phyloP scores from a whole-genome alignment of 2,329 filamentous ascomycete genomes.

The Chalara sp. region DNA sequence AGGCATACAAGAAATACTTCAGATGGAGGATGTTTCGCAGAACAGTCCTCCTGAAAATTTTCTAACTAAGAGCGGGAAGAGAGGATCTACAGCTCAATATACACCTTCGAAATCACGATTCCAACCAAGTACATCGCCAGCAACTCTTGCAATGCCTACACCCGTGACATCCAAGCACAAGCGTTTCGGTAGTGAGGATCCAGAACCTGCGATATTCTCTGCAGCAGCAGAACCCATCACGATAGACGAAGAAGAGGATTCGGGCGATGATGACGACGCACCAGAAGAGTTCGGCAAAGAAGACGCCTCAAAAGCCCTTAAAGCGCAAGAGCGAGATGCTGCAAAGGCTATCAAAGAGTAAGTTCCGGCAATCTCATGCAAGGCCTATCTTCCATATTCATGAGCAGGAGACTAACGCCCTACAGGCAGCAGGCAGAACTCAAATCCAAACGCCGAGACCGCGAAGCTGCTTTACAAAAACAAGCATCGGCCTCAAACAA shows the following conservation, averaged over 20 bases:
- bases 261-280: conserved; percentile 24
- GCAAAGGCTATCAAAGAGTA: conserved; percentile 23
- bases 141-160: not conserved
- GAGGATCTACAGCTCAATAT: not conserved
- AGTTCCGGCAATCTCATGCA: not conserved
- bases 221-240: conserved; percentile 3
- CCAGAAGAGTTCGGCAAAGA: conserved; percentile 23
- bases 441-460: conserved; percentile 24
- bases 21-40: not conserved
- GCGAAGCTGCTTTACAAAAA: conserved; percentile 18
- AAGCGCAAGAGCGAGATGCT: conserved; percentile 15
- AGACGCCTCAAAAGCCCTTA: conserved; percentile 16
- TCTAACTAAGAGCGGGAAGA: not conserved
- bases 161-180: conserved; percentile 12
- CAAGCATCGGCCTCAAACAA: conserved; percentile 19
- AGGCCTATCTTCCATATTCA: not conserved
- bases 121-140: no score
- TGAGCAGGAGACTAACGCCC: no score
- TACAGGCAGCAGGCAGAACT: conserved; percentile 17
- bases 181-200: conserved; percentile 19
- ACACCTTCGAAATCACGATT: no score
- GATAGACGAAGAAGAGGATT: conserved; percentile 6
- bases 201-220: conserved; percentile 3
- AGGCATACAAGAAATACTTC: no score
- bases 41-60: not conserved